A percentile compares a stretch with the other conserved stretches of the same genome.
Conservation (phyloP, 1,284 basidiomycete genomes). For the Heterobasidion occidentale region DNA sequence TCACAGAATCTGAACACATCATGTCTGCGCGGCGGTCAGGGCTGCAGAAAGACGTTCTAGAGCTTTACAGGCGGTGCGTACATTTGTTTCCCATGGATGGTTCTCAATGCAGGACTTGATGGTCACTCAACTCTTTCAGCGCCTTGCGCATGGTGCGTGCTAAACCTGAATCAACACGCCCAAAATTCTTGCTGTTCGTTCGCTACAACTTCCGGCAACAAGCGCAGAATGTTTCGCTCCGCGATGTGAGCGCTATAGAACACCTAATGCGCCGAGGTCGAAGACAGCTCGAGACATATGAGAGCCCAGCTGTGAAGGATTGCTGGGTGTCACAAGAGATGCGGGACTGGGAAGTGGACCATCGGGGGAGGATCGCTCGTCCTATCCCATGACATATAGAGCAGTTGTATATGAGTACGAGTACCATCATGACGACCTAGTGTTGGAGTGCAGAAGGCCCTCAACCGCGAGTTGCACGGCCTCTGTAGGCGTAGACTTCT, state of each 20-base stretch:
- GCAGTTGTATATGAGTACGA: not conserved
- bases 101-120: not conserved
- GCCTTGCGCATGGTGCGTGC: conserved; percentile 64
- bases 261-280: conserved; percentile 60
- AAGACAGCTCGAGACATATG: conserved; percentile 61
- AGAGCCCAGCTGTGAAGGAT: conserved; percentile 57
- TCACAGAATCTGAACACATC: not conserved
- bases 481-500: conserved; percentile 4
- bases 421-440: not conserved
- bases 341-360: conserved; percentile 45
- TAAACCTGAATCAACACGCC: conserved; percentile 50
- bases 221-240: conserved; percentile 48
- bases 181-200: conserved; percentile 59
- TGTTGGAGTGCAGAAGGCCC: not conserved
- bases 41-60: conserved; percentile 62
- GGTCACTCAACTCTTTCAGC: conserved; percentile 25
- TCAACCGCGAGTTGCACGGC: conserved; percentile 3
- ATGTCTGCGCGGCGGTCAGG: conserved; percentile 36
- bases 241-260: conserved; percentile 62
- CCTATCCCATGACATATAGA: not conserved
- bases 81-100: not conserved
- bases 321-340: conserved; percentile 65
- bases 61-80: conserved; percentile 62
- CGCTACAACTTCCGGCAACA: conserved; percentile 62
- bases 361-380: conserved; percentile 3